Base-by-base conservation (phyloP, 805 yeast species). In the Metschnikowia lunata region DNA sequence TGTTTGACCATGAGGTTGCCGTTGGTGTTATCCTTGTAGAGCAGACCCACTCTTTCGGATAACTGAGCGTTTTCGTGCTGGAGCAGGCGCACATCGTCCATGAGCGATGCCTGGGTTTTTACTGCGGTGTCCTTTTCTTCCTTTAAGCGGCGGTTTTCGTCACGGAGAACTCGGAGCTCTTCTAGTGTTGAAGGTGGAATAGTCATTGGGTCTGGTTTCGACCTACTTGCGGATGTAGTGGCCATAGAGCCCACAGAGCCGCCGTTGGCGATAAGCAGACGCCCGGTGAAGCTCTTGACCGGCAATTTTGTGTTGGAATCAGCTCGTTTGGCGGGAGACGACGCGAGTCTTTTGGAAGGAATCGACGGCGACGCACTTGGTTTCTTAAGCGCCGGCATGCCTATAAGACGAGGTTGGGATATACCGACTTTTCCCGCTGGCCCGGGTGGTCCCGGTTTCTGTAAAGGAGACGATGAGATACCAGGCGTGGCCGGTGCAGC, bases 301-400 rank as follows among this genome's bases (percentile, higher is more conserved):
- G 69, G 57, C 6, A 57, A 55, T 43, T 63, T 70, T 13, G 57
- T 49, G 18, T 18, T 36, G 52, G 60, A 51, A 53, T 73, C 59
- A 1, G 59, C 59, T 34, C 75, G 61, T 54, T 80, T 83, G 30
- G 80, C 72, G 1, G 91, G 91, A 0, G 90, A 84, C 0, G 86
- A 70, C 0, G 91, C 86, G 0, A 76, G 74, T 48, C 93, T 70
- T 54, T 85, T 85, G 3, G 84, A 71, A 4, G 90, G 90, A 14
- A 83, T 65, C 2, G 66, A 45, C 26, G 39, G 49, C 1, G 37
- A 15, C 13, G 43, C 13, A 6, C 42, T 26, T 7, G 51, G 41
- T 30, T 43, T 45, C 12, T 37, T 33, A 31, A 49, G 42, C 8
- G 34, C 34, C 1, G 55, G 43, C 18, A 38, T 38, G 26, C 15